Conservation (phyloP, 1,284 basidiomycete species). For the Tremellales sp. region DNA sequence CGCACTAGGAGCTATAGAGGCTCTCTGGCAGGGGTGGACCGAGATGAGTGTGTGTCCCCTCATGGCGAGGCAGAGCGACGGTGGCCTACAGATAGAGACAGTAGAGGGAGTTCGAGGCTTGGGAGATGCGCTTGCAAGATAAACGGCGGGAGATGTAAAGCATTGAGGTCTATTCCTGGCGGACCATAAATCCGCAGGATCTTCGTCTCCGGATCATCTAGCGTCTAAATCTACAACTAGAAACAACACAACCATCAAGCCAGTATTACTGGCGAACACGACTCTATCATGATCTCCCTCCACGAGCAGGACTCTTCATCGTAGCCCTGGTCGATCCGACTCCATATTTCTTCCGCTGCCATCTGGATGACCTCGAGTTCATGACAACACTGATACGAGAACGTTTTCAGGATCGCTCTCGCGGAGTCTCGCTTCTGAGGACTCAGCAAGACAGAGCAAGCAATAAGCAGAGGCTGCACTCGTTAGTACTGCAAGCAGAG, state of each 20-base stretch:
- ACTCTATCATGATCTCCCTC: constrained; percentile 36
- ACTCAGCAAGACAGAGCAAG: constrained; percentile 24
- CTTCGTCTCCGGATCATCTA: no score
- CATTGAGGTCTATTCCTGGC: no score
- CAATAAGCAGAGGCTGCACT: constrained; percentile 25
- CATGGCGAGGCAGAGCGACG: constrained; percentile 68
- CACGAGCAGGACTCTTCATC: constrained; percentile 38
- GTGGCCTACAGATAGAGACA: constrained; percentile 65
- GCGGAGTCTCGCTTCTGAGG: constrained; percentile 21
- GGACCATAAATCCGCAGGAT: no score
- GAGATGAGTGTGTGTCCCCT: constrained; percentile 76
- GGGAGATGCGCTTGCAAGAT: constrained; percentile 39
- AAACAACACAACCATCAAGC: constrained; percentile 15
- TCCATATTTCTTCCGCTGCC: constrained; percentile 41
- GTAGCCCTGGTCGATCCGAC: constrained; percentile 33
- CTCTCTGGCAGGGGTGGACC: constrained; percentile 68
- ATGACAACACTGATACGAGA: constrained; percentile 39
- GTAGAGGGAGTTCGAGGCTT: constrained; percentile 63
- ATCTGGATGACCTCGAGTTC: constrained; percentile 30
- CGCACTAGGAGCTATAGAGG: constrained; percentile 56
- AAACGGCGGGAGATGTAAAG: no score
- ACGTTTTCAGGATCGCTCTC: constrained; percentile 30
- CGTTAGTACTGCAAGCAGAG: background rate
- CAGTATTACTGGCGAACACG: constrained; percentile 33
- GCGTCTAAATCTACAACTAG: no score